Conservation (phyloP, 495 filamentous ascomycete genomes). For the Aspergillus bertholletiae region DNA sequence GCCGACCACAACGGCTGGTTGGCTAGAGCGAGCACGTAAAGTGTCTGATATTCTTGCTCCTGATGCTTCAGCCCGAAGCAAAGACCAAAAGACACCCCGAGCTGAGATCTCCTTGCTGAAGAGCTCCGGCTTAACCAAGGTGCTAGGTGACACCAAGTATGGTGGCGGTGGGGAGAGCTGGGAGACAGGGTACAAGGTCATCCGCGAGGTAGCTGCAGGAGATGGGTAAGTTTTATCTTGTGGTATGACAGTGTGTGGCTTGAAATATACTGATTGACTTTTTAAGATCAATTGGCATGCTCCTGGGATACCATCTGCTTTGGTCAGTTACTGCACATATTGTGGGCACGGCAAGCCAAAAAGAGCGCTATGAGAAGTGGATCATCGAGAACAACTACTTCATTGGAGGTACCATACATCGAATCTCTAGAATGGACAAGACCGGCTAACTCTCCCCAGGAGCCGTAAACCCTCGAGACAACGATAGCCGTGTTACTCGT, state of each 20-base stretch:
- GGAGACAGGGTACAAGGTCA: conserved; percentile 53
- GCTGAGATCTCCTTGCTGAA: conserved; percentile 57
- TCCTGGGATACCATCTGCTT: conserved; percentile 58
- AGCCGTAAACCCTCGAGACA: conserved; percentile 60
- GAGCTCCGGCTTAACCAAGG: conserved; percentile 50
- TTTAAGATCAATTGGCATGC: conserved; percentile 52
- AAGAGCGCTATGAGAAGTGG: conserved; percentile 45
- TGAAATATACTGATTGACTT: neutral
- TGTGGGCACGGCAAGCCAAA: conserved; percentile 53
- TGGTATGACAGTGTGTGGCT: neutral
- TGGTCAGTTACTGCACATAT: conserved; percentile 56
- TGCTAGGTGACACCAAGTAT: conserved; percentile 51
- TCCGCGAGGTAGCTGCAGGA: conserved; percentile 55
- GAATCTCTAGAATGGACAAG: neutral
- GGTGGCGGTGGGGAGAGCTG: conserved; percentile 57
- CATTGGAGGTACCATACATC: conserved; percentile 39
- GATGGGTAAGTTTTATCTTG: conserved; percentile 41
- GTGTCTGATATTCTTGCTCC: conserved; percentile 49
- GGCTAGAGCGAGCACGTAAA: conserved; percentile 50
- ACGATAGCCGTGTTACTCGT: conserved; percentile 49
- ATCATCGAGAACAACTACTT: conserved; percentile 60
- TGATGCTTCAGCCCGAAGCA: conserved; percentile 51
- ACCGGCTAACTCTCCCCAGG: conserved; percentile 5
- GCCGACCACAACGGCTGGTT: conserved; percentile 41
- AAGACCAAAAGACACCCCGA: conserved; percentile 52